Evolutionary conservation across 352 stramenopile genomes (phyloP).

Genomic region (Elongisporangium undulatum): DNA sequence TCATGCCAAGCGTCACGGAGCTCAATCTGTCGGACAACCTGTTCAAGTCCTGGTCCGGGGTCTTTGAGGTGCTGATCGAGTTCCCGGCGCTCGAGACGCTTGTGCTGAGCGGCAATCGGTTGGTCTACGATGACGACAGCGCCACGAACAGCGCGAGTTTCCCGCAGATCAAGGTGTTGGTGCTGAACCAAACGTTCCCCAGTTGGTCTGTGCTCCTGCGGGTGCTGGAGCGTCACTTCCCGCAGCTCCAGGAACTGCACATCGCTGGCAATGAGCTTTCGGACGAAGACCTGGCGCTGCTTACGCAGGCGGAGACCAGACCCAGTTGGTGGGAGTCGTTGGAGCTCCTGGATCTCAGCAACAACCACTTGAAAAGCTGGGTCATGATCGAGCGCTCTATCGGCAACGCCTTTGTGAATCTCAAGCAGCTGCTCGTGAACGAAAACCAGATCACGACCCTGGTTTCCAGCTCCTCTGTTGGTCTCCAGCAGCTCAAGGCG

Average conservation of each 20-base stretch:
- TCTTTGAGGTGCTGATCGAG: constrained; percentile 44
- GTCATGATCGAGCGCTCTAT: constrained; percentile 27
- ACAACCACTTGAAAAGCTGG: constrained; percentile 59
- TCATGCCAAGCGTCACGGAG: constrained; percentile 60
- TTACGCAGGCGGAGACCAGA: neutral
- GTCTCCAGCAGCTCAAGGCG: constrained; percentile 31
- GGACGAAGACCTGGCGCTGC: constrained; percentile 31
- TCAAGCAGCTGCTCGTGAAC: constrained; percentile 67
- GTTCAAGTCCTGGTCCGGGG: constrained; percentile 42
- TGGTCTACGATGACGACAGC: constrained; percentile 20
- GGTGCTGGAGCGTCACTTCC: constrained; percentile 51
- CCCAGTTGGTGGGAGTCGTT: constrained; percentile 28
- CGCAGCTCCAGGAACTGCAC: constrained; percentile 47
- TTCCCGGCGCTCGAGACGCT: constrained; percentile 65
- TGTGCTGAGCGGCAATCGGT: constrained; percentile 65
- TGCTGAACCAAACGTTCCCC: constrained; percentile 63
- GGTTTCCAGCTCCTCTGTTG: constrained; percentile 3
- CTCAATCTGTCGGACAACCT: constrained; percentile 78
- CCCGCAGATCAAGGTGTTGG: constrained; percentile 49
- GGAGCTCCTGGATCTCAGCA: constrained; percentile 53
- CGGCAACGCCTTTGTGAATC: constrained; percentile 24
- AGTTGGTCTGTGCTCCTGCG: constrained; percentile 26
- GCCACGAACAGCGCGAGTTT: constrained; percentile 11
- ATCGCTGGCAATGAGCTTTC: constrained; percentile 49
- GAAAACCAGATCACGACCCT: constrained; percentile 54